Conservation (phyloP, 2,329 filamentous ascomycete species). For the Drechslera avenae region DNA sequence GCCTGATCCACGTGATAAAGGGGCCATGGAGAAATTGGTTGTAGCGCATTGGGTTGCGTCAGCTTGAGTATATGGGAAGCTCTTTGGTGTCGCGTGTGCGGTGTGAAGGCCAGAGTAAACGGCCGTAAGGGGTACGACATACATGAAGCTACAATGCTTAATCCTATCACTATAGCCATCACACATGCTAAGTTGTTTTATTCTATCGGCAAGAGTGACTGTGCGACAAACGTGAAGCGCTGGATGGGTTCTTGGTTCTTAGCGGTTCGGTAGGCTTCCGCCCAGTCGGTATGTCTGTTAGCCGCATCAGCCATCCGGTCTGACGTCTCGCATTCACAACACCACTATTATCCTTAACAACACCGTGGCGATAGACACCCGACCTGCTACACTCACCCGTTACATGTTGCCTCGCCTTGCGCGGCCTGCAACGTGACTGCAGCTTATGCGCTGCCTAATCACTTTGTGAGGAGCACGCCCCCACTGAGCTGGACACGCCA, state of each 20-base stretch:
- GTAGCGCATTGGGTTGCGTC: not conserved
- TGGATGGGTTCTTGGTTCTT: conserved; percentile 13
- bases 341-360: conserved; percentile 22
- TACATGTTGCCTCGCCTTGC: conserved; percentile 11
- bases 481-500: conserved; percentile 35
- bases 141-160: not conserved
- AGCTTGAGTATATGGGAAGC: not conserved
- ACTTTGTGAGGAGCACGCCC: conserved; percentile 26
- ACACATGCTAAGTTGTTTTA: not conserved
- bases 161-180: not conserved
- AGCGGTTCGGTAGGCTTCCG: conserved; percentile 18
- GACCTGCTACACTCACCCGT: conserved; percentile 11
- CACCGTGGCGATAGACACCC: conserved; percentile 26
- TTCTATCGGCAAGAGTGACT: conserved; percentile 4
- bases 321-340: conserved; percentile 30
- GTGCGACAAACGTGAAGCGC: not conserved
- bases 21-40: not conserved
- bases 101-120: not conserved
- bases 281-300: conserved; percentile 25
- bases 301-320: conserved; percentile 25
- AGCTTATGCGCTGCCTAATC: conserved; percentile 39
- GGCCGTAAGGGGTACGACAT: too few species aligned
- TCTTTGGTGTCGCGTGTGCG: conserved; percentile 17
- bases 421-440: conserved; percentile 12
- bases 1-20: not conserved